Percentiles rank a stretch among this genome's conserved stretches.
Evolutionary conservation across 176 grass and related monocot genomes (phyloP).

Genomic region (Musa beccarii): DNA sequence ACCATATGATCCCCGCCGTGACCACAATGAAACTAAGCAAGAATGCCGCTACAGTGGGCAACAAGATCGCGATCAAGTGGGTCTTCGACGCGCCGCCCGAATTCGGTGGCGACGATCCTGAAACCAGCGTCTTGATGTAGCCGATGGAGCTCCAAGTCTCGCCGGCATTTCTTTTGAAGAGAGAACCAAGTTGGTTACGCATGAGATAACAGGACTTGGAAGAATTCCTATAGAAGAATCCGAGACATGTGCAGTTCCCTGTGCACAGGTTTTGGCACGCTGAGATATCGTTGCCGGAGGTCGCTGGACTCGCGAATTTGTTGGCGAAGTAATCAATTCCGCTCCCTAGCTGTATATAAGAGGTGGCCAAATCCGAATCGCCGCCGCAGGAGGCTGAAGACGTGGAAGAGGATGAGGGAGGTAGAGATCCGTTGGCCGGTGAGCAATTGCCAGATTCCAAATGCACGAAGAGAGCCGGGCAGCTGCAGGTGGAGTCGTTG

Average conservation of each 20-base stretch:
- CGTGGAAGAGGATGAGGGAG: constrained; percentile 35
- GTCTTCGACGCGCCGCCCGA: constrained; percentile 1
- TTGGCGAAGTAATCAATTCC: constrained; percentile 48
- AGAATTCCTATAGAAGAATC: constrained; percentile 53
- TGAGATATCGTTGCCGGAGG: constrained; percentile 18
- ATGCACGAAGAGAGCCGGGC: constrained; percentile 35
- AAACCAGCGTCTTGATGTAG: constrained; percentile 42
- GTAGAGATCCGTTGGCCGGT: constrained; percentile 50
- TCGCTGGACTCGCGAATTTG: constrained; percentile 35
- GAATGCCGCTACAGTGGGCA: constrained; percentile 40
- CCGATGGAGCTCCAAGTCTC: constrained; percentile 16
- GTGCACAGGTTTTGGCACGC: constrained; percentile 54
- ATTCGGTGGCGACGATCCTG: not conserved
- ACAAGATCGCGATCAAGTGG: constrained; percentile 34
- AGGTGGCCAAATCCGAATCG: not conserved
- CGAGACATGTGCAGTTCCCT: constrained; percentile 50
- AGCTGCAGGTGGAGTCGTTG: constrained; percentile 54
- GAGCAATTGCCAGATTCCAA: constrained; percentile 27
- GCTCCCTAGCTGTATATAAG: constrained; percentile 37
- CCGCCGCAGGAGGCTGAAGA: constrained; percentile 19
- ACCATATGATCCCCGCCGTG: constrained; percentile 10
- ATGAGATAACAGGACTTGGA: constrained; percentile 49
- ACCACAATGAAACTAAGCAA: constrained; percentile 27
- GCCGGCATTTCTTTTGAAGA: constrained; percentile 26
- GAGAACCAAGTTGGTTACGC: constrained; percentile 47